These are phyloP conservation scores for Citrullus mucosospermus DNA, from an alignment of 306 rosid species.

Conservation along the genomic window DNA sequence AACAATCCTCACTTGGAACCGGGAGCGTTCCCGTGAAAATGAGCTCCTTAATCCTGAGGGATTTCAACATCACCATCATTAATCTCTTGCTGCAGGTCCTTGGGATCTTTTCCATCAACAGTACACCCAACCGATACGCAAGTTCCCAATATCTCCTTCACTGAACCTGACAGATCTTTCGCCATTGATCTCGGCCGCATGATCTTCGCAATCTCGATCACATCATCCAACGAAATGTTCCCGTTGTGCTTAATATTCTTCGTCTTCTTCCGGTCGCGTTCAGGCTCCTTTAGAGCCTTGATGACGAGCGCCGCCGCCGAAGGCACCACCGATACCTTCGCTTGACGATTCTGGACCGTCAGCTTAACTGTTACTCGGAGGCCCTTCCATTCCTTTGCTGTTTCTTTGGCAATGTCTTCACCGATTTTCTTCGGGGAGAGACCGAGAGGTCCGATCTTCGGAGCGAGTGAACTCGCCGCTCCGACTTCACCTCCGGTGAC, in stretches of 20 bases:
- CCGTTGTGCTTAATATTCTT: slow-evolving; percentile 81
- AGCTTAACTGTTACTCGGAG: slow-evolving; percentile 57
- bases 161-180: slow-evolving; percentile 53
- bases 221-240: slow-evolving; percentile 74
- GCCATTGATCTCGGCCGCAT: slow-evolving; percentile 83
- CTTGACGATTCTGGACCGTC: slow-evolving; percentile 91
- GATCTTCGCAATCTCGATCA: slow-evolving; percentile 68
- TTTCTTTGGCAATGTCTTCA: slow-evolving; percentile 55
- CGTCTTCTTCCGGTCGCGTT: slow-evolving; percentile 70
- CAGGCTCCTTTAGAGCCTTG: slow-evolving; percentile 82
- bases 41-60: slow-evolving; percentile 52
- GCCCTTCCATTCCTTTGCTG: slow-evolving; percentile 61
- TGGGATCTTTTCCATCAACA: slow-evolving; percentile 75
- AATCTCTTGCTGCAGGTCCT: slow-evolving; percentile 81
- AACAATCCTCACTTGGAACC: neutral
- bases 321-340: slow-evolving; percentile 78
- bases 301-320: slow-evolving; percentile 90
- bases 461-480: slow-evolving; percentile 54
- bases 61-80: slow-evolving; percentile 67
- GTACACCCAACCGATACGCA: slow-evolving; percentile 91
- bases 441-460: slow-evolving; percentile 47
- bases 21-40: too few relatives aligned
- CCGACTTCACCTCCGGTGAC: slow-evolving; percentile 63
- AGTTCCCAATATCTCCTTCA: slow-evolving; percentile 77
- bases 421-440: slow-evolving; percentile 54